phyloP scores from a whole-genome alignment of 2,329 filamentous ascomycete genomes.

The Aspergillus ruber region DNA sequence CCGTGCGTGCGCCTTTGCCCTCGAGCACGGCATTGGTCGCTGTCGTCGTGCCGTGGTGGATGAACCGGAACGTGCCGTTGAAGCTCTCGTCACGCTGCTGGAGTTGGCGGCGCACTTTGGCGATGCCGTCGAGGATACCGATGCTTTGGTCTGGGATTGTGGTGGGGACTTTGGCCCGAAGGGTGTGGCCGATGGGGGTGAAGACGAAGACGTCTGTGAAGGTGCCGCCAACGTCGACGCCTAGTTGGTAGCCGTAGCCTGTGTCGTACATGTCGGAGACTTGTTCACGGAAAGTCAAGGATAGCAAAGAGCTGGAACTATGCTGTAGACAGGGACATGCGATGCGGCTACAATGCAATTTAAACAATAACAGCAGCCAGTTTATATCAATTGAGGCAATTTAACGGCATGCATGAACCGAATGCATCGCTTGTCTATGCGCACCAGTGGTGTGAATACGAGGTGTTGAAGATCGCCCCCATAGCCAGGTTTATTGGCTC shows the following conservation, averaged over 20 bases:
- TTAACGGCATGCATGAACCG: too few relatives aligned
- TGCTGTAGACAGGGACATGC: too few relatives aligned
- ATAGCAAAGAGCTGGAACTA: too few relatives aligned
- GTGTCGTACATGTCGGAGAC: too few relatives aligned
- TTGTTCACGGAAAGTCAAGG: too few relatives aligned
- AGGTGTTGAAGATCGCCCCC: too few relatives aligned
- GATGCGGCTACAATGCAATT: too few relatives aligned
- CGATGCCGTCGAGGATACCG: conserved; percentile 42
- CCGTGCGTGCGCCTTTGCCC: conserved; percentile 44
- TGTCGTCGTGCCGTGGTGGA: conserved; percentile 47
- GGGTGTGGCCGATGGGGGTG: conserved; percentile 38
- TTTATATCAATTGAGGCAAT: too few relatives aligned
- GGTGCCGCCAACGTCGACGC: conserved; percentile 32
- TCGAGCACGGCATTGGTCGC: conserved; percentile 47
- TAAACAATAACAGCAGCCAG: too few relatives aligned
- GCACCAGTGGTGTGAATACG: too few relatives aligned
- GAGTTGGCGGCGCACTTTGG: conserved; percentile 35
- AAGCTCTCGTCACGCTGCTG: conserved; percentile 33
- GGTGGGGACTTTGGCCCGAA: conserved; percentile 43
- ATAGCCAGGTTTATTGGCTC: too few relatives aligned
- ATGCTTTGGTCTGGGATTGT: conserved; percentile 43
- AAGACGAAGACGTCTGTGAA: conserved; percentile 47
- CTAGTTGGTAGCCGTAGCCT: conserved; percentile 17
- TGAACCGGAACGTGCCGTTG: conserved; percentile 42
- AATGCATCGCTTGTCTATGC: too few relatives aligned